Evolutionary conservation across 1,139 yeast species (phyloP), one percentile per base, ranked within the genome.

Genomic region (Zygosaccharomyces sapae): DNA sequence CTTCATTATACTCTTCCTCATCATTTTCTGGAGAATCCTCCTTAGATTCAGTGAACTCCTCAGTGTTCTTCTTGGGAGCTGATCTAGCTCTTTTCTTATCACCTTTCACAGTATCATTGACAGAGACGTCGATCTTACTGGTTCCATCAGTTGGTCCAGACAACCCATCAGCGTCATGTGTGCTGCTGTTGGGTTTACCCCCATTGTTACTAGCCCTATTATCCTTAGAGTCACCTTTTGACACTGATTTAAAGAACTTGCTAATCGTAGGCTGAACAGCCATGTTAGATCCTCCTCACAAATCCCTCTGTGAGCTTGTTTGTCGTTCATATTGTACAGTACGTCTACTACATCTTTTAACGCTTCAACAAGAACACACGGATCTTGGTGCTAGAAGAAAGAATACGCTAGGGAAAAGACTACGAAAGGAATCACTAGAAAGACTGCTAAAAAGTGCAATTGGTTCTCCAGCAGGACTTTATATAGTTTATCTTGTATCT

Each of bases 201-300:
- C 13, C 40, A 42, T 25, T 24, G 24, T 16, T 24, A 22, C 10
- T 19, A 18, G 19, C 8, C 16, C 19, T 5, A 4, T 18, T 13
- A 8, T 20, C 9, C 16, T 16, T 12, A 9, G 8, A 10, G 27
- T 30, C 45, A 18, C n/a, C 18, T 12, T 13, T 37, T 30, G 34
- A 29, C 3, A 38, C 54, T 12, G 54, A 33, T 50, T 56, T 62
- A 45, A 63, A 63, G 42, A 62, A 63, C 45, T 49, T 55, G 44
- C 66, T 63, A 8, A 63, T 63, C 9, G 57, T 50, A 2, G 63
- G 59, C 43, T 63, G 67, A 18, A 44, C 45, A n/a, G 50, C 47
- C 63, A 59, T 59, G n/a, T 4, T 35, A 16, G 3, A 3, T 25
- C 12, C 10, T 7, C 12, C 19, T 24, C n/a, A 5, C 12, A 9